Conservation (phyloP, 768 basidiomycete species). For the Leccinum imitatum region DNA sequence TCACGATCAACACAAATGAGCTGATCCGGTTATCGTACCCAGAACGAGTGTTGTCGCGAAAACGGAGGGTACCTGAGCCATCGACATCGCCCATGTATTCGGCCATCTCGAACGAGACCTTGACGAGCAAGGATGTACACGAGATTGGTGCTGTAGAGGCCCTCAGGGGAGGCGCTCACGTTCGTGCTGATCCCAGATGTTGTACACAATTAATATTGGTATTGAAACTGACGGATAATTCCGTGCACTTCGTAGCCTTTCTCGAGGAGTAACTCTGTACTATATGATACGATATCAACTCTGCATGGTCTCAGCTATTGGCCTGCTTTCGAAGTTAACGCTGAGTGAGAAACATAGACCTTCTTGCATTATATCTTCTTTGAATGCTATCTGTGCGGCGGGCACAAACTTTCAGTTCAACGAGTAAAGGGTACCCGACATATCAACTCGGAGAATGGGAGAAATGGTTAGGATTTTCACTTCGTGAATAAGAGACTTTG, state of each 20-base stretch:
- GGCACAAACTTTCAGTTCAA: too few relatives aligned
- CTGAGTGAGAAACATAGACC: too few relatives aligned
- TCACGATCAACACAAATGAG: constrained; percentile 47
- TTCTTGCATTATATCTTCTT: too few relatives aligned
- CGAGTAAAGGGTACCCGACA: too few relatives aligned
- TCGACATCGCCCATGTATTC: constrained; percentile 99
- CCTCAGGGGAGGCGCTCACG: constrained; percentile 57
- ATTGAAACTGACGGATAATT: constrained; percentile 96
- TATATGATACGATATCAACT: constrained; percentile 29
- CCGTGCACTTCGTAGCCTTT: constrained; percentile 95
- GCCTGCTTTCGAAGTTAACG: too few relatives aligned
- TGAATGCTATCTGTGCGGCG: too few relatives aligned
- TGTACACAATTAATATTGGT: constrained; percentile 97
- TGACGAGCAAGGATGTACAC: constrained; percentile 85
- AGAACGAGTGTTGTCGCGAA: constrained; percentile 79
- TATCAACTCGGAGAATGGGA: too few relatives aligned
- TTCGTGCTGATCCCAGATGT: constrained; percentile 90
- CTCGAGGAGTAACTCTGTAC: constrained; percentile 77
- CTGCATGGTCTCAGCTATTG: neutral
- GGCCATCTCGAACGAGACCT: constrained; percentile 82
- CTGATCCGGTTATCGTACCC: constrained; percentile 45
- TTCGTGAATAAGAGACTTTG: too few relatives aligned
- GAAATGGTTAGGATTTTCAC: too few relatives aligned
- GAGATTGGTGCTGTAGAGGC: constrained; percentile 94
- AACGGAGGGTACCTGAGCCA: constrained; percentile 89